phyloP scores from a whole-genome alignment of 2,329 filamentous ascomycete species.

The Penicillium sp. region DNA sequence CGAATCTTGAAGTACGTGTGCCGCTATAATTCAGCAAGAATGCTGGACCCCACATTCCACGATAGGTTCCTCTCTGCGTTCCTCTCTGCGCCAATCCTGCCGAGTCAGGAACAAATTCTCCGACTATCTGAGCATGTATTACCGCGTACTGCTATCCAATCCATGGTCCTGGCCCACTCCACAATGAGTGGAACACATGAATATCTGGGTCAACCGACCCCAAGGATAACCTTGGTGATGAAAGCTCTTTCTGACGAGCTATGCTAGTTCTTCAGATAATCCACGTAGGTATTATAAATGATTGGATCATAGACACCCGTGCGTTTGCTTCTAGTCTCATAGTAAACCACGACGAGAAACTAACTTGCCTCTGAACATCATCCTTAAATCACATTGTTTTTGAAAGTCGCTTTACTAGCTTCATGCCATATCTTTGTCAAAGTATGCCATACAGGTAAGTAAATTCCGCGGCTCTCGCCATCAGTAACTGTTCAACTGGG shows the following conservation, averaged over 20 bases:
- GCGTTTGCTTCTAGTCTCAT: neutral
- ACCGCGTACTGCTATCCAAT: slow-evolving; percentile 4
- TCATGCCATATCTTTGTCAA: too few relatives aligned
- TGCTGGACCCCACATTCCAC: neutral
- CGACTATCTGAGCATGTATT: neutral
- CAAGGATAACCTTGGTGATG: neutral
- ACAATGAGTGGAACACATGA: neutral
- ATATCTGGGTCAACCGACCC: neutral
- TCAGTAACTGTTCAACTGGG: too few relatives aligned
- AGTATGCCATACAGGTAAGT: too few relatives aligned
- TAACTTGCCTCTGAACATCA: too few relatives aligned
- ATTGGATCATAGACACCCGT: neutral
- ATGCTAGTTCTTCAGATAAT: too few relatives aligned
- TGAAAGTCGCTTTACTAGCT: too few relatives aligned
- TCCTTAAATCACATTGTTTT: too few relatives aligned
- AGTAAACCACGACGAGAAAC: too few relatives aligned
- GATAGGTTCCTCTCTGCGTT: neutral
- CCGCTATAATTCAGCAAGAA: neutral
- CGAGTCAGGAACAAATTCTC: slow-evolving; percentile 8
- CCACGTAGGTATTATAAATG: fast-evolving
- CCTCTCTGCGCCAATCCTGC: neutral
- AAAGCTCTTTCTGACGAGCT: neutral
- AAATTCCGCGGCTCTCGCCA: too few relatives aligned
- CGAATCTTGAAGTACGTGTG: neutral
- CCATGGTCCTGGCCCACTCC: slow-evolving; percentile 2